Evolutionary conservation across 306 rosid genomes (phyloP).

Genomic region (Casuarina cunninghamiana): DNA sequence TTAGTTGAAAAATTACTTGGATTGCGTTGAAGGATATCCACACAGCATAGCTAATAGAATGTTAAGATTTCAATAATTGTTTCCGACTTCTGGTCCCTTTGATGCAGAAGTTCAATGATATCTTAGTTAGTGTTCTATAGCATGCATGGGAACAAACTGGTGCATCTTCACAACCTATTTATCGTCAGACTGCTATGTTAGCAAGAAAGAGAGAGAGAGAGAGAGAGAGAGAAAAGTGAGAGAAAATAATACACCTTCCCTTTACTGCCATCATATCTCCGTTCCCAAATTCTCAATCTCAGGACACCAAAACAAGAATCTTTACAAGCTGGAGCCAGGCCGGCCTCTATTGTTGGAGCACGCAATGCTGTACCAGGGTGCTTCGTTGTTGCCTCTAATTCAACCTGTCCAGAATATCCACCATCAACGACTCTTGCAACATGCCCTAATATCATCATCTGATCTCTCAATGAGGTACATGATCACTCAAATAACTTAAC

Average conservation of each 20-base stretch:
- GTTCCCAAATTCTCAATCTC: slow-evolving; percentile 74
- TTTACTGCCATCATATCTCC: slow-evolving; percentile 75
- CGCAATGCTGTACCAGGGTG: slow-evolving; percentile 76
- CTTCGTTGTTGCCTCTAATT: slow-evolving; percentile 72
- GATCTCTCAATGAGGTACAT: neutral
- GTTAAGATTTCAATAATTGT: neutral
- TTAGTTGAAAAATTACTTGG: neutral
- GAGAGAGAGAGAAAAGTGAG: neutral
- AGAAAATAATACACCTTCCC: slow-evolving; percentile 59
- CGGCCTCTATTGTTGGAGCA: slow-evolving; percentile 84
- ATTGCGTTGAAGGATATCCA: neutral
- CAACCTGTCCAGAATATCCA: slow-evolving; percentile 52
- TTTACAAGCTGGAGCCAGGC: slow-evolving; percentile 81
- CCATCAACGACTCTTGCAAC: neutral
- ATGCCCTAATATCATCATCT: neutral
- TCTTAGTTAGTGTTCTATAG: neutral
- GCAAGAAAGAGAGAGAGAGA: neutral
- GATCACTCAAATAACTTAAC: neutral
- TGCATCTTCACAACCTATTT: neutral
- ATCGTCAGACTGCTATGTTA: neutral
- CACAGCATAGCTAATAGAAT: neutral
- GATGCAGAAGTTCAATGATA: neutral
- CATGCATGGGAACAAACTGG: neutral
- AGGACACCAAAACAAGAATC: slow-evolving; percentile 73
- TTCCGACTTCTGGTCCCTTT: neutral